A percentile compares a stretch with the other conserved stretches of the same genome.
Evolutionary conservation across 208 protist species (phyloP).

Genomic region (Wallacemonas sp.): DNA sequence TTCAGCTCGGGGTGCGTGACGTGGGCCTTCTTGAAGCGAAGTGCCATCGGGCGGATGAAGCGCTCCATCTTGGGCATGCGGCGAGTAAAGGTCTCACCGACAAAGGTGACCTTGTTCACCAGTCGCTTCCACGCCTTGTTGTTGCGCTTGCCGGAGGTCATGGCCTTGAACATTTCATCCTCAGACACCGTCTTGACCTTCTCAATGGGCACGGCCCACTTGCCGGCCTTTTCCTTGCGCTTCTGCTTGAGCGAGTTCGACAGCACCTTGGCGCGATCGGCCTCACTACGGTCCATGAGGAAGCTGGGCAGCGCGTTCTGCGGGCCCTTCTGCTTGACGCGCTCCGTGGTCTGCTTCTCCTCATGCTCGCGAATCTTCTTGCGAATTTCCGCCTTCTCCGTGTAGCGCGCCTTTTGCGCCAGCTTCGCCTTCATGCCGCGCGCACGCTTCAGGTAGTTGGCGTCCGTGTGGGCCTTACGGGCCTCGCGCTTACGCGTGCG

Average conservation of each 20-base stretch:
- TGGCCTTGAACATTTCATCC: conserved; percentile 99
- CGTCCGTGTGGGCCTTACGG: conserved; percentile 94
- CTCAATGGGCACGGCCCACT: conserved; percentile 99
- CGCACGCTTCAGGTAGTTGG: conserved; percentile 95
- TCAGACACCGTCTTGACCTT: conserved; percentile 98
- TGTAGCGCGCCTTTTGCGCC: conserved; percentile 97
- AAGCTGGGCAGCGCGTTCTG: conserved; percentile 99
- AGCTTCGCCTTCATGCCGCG: conserved; percentile 99
- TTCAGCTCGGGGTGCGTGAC: conserved; percentile 99
- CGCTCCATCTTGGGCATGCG: conserved; percentile 99
- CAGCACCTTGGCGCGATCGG: conserved; percentile 97
- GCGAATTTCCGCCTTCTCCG: conserved; percentile 99
- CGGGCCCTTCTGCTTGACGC: conserved; percentile 93
- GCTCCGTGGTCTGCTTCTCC: conserved; percentile 92
- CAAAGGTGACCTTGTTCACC: conserved; percentile 99
- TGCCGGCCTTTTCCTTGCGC: conserved; percentile 99
- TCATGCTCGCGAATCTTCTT: conserved; percentile 99
- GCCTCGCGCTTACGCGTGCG: conserved; percentile 98
- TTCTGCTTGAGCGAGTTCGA: conserved; percentile 99
- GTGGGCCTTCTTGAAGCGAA: conserved; percentile 99
- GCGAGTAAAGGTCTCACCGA: conserved; percentile 99
- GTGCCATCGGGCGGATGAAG: conserved; percentile 99
- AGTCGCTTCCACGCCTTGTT: conserved; percentile 99
- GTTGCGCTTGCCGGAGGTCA: conserved; percentile 94
- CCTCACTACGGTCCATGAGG: conserved; percentile 98